A percentile compares a stretch with the other conserved stretches of the same genome.
phyloP scores from a whole-genome alignment of 2,329 filamentous ascomycete species.

The Pochonia chlamydosporia region DNA sequence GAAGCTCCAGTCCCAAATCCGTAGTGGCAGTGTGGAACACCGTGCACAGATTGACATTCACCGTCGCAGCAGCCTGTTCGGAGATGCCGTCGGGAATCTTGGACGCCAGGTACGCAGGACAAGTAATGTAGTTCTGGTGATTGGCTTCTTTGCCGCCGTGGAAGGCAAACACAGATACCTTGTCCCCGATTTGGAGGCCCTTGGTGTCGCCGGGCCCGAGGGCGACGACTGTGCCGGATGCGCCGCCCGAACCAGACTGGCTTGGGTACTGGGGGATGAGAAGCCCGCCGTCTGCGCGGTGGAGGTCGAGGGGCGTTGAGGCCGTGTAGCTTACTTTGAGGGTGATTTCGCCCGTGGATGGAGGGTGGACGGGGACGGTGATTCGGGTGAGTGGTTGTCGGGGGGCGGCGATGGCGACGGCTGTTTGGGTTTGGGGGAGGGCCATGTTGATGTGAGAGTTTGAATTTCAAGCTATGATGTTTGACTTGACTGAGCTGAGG shows the following conservation, averaged over 20 bases:
- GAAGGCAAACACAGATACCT: conserved; percentile 50
- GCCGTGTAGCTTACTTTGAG: conserved; percentile 53
- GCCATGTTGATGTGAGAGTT: conserved; percentile 8
- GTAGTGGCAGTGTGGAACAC: conserved; percentile 46
- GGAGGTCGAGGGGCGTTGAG: conserved; percentile 56
- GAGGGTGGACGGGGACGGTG: conserved; percentile 35
- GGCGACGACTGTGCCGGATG: conserved; percentile 47
- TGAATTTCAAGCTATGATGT: too few relatives aligned
- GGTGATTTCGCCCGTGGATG: conserved; percentile 41
- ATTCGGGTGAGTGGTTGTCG: conserved; percentile 48
- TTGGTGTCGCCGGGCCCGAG: conserved; percentile 36
- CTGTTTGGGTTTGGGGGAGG: conserved; percentile 58
- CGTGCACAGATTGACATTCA: conserved; percentile 54
- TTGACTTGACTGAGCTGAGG: too few relatives aligned
- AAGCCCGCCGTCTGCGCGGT: conserved; percentile 55
- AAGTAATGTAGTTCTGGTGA: conserved; percentile 50
- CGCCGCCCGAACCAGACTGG: conserved; percentile 43
- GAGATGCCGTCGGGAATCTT: conserved; percentile 36
- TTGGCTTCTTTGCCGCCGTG: conserved; percentile 40
- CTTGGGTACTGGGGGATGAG: conserved; percentile 42
- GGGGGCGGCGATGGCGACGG: conserved; percentile 50
- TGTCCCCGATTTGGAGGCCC: conserved; percentile 44
- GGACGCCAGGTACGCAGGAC: conserved; percentile 42
- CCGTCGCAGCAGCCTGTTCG: conserved; percentile 41
- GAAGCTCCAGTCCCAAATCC: conserved; percentile 47